Percentiles rank a stretch among this genome's conserved stretches.
phyloP scores from a whole-genome alignment of 176 grass and related monocot genomes.

The Avena insularis region DNA sequence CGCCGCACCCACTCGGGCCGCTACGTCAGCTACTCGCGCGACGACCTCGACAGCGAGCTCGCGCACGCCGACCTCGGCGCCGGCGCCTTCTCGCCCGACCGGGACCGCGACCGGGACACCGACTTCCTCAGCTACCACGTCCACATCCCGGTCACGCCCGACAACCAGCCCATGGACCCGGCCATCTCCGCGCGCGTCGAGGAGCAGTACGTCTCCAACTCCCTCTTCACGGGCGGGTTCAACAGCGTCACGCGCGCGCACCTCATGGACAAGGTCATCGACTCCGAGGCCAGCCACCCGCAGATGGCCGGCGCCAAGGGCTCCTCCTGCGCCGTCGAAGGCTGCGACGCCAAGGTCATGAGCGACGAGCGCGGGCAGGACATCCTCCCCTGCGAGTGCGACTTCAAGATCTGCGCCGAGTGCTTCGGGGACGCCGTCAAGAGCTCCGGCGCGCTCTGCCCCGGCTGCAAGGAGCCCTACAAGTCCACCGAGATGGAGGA shows the following conservation, averaged over 20 bases:
- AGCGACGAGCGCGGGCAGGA: conserved; percentile 87
- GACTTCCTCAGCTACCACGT: conserved; percentile 86
- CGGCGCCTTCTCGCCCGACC: conserved; percentile 48
- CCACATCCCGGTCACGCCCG: conserved; percentile 74
- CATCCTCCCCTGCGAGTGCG: conserved; percentile 91
- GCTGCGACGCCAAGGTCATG: conserved; percentile 89
- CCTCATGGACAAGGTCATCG: conserved; percentile 97
- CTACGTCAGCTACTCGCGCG: conserved; percentile 81
- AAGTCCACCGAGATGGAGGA: conserved; percentile 86
- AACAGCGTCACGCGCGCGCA: conserved; percentile 89
- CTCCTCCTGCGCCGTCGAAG: conserved; percentile 74
- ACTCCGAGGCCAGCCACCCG: conserved; percentile 73
- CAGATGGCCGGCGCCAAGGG: conserved; percentile 96
- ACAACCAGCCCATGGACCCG: conserved; percentile 95
- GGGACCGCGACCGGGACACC: conserved; percentile 41
- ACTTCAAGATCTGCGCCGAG: conserved; percentile 93
- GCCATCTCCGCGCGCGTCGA: conserved; percentile 86
- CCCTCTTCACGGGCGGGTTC: conserved; percentile 93
- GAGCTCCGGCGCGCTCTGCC: conserved; percentile 67
- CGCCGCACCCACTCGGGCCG: conserved; percentile 80
- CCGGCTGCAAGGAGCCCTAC: conserved; percentile 90
- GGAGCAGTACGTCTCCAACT: conserved; percentile 95
- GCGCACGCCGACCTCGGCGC: conserved; percentile 72
- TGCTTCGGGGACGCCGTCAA: conserved; percentile 94
- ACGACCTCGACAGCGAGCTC: conserved; percentile 72